These are phyloP conservation scores for Colletotrichum tropicale DNA, from an alignment of 2,329 filamentous ascomycete species.

Conservation along the genomic window DNA sequence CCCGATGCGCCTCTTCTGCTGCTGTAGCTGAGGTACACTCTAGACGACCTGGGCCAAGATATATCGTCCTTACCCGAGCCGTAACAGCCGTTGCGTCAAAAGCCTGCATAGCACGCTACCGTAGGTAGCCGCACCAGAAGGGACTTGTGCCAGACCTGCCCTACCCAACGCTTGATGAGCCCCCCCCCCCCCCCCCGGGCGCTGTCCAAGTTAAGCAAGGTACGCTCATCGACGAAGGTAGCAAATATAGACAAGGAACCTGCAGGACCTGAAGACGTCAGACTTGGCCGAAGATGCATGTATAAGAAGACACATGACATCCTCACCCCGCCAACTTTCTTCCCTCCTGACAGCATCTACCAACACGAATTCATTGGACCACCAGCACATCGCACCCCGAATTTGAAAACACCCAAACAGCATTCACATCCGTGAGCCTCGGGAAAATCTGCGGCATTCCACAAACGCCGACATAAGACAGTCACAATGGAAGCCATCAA, in stretches of 20 bases:
- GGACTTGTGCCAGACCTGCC: not conserved
- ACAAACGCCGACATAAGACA: not conserved
- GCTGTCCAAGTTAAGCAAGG: not conserved
- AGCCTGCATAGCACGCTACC: not conserved
- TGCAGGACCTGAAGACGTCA: constrained; percentile 7
- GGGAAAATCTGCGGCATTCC: not conserved
- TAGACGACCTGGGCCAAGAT: not conserved
- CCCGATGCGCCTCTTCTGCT: not conserved
- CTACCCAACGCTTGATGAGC: not conserved
- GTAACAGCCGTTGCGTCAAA: not conserved
- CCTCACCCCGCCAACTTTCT: not conserved
- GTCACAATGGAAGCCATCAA: constrained; percentile 67
- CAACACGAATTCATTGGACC: not conserved
- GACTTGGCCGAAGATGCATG: not conserved
- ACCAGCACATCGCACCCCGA: not conserved
- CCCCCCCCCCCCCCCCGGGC: not conserved
- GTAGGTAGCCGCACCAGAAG: not conserved
- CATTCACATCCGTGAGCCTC: not conserved
- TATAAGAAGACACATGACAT: not conserved
- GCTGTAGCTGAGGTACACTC: not conserved
- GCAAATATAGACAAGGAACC: not conserved
- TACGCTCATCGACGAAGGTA: not conserved
- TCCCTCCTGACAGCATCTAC: not conserved
- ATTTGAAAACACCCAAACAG: not conserved
- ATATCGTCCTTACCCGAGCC: not conserved